phyloP scores from a whole-genome alignment of 192 early-diverging fungal species.

The Cetraspora pellucida region DNA sequence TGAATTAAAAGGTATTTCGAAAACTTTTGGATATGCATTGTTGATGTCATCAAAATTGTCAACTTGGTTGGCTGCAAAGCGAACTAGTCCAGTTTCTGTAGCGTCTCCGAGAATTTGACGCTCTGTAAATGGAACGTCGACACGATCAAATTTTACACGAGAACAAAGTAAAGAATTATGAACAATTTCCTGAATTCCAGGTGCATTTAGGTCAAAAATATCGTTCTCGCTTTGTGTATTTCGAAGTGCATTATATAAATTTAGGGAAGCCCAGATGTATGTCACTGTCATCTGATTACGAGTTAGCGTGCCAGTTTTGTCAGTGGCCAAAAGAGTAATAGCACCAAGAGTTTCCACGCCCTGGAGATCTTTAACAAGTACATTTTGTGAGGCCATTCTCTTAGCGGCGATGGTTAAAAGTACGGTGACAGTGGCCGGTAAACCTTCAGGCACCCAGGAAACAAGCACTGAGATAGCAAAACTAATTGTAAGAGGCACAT shows the following conservation, averaged over 20 bases:
- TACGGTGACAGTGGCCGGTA: slow-evolving; percentile 93
- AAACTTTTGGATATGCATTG: slow-evolving; percentile 79
- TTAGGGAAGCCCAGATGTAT: slow-evolving; percentile 81
- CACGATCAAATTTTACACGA: slow-evolving; percentile 88
- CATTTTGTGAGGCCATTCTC: slow-evolving; percentile 86
- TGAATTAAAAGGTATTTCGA: slow-evolving; percentile 96
- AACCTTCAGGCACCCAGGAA: slow-evolving; percentile 92
- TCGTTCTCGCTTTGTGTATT: slow-evolving; percentile 47
- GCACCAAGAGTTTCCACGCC: slow-evolving; percentile 97
- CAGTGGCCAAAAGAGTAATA: slow-evolving; percentile 94
- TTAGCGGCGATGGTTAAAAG: slow-evolving; percentile 94
- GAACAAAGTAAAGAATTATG: slow-evolving; percentile 82
- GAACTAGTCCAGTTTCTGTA: slow-evolving; percentile 88
- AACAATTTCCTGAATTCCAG: slow-evolving; percentile 77
- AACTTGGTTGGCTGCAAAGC: slow-evolving; percentile 76
- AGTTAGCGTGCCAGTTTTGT: slow-evolving; percentile 97
- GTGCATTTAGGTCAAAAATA: slow-evolving; percentile 50
- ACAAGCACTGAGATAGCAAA: slow-evolving; percentile 91
- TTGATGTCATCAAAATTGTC: slow-evolving; percentile 73
- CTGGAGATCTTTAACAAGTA: slow-evolving; percentile 94
- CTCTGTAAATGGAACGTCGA: slow-evolving; percentile 80
- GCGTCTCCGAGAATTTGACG: slow-evolving; percentile 90
- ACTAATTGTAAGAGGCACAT: slow-evolving; percentile 71
- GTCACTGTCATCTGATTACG: slow-evolving; percentile 97
- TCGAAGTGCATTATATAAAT: slow-evolving; percentile 64